These are phyloP conservation scores for Globisporangium ultimum DNA, from an alignment of 352 stramenopile species.

Conservation along the genomic window DNA sequence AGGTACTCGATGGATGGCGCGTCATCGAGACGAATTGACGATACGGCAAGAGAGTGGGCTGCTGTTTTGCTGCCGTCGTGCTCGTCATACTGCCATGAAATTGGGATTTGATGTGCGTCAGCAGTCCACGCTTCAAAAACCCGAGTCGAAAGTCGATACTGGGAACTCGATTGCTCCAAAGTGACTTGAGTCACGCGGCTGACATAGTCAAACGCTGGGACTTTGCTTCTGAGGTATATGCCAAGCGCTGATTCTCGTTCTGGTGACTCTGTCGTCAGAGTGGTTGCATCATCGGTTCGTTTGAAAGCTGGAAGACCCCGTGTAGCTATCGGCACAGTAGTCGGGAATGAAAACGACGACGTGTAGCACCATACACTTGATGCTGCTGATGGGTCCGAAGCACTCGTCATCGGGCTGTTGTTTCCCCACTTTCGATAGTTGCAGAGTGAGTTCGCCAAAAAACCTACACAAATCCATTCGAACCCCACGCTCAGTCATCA, in stretches of 20 bases:
- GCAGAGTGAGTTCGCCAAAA: constrained; percentile 41
- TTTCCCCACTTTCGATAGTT: constrained; percentile 22
- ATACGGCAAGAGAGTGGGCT: neutral
- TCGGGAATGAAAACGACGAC: constrained; percentile 29
- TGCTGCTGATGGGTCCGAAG: neutral
- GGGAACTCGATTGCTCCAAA: constrained; percentile 1
- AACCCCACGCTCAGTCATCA: neutral
- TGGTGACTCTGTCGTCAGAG: neutral
- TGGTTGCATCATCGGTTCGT: constrained; percentile 4
- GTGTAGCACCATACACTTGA: constrained; percentile 24
- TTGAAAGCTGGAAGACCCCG: neutral
- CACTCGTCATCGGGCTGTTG: constrained; percentile 5
- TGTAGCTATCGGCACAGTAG: neutral
- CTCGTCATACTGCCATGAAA: neutral
- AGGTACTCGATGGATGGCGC: neutral
- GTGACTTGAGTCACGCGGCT: constrained; percentile 8
- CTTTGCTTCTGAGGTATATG: neutral
- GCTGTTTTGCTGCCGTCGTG: neutral
- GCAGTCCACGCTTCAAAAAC: constrained; percentile 11
- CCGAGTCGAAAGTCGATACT: too few relatives aligned
- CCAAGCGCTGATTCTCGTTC: neutral
- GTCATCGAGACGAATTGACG: neutral
- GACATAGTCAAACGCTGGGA: neutral
- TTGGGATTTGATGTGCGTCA: neutral
- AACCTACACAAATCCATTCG: constrained; percentile 19